Conservation (phyloP, 208 protist genomes). For the Crithidia mellificae region DNA sequence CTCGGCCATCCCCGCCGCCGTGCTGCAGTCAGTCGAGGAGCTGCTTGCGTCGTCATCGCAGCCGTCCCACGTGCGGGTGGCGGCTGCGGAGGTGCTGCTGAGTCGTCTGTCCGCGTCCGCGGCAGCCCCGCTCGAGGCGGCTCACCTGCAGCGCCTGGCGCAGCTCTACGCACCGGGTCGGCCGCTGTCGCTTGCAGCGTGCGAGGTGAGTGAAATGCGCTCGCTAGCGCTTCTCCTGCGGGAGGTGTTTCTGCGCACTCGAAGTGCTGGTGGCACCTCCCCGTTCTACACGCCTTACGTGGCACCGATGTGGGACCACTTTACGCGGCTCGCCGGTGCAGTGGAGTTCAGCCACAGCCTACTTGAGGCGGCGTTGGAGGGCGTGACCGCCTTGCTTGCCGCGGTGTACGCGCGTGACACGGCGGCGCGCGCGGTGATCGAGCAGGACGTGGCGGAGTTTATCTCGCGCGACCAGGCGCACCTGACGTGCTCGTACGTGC, state of each 20-base stretch:
- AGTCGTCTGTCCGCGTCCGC: constrained; percentile 10
- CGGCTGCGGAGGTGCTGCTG: constrained; percentile 25
- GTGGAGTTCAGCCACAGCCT: constrained; percentile 29
- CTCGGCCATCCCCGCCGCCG: constrained; percentile 24
- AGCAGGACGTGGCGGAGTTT: constrained; percentile 20
- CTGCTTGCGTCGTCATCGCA: constrained; percentile 23
- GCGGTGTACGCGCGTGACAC: constrained; percentile 21
- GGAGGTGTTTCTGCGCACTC: constrained; percentile 10
- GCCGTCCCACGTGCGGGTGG: constrained; percentile 20
- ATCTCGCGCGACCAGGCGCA: constrained; percentile 21
- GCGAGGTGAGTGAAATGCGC: constrained; percentile 28
- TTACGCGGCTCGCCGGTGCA: constrained; percentile 22
- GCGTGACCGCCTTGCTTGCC: constrained; percentile 19
- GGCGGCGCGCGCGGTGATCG: constrained; percentile 20
- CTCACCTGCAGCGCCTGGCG: constrained; percentile 14
- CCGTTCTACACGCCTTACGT: constrained; percentile 17
- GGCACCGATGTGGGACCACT: constrained; percentile 17
- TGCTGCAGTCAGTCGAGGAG: constrained; percentile 26
- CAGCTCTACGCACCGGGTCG: constrained; percentile 22
- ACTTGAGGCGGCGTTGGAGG: constrained; percentile 19
- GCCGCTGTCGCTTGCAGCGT: constrained; percentile 27
- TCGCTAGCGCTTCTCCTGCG: constrained; percentile 15
- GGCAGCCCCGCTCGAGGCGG: not conserved
- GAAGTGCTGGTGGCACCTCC: not conserved
- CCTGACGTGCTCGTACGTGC: constrained; percentile 23